phyloP scores from a whole-genome alignment of 805 yeast species.

The Kluyveromyces starmeri region DNA sequence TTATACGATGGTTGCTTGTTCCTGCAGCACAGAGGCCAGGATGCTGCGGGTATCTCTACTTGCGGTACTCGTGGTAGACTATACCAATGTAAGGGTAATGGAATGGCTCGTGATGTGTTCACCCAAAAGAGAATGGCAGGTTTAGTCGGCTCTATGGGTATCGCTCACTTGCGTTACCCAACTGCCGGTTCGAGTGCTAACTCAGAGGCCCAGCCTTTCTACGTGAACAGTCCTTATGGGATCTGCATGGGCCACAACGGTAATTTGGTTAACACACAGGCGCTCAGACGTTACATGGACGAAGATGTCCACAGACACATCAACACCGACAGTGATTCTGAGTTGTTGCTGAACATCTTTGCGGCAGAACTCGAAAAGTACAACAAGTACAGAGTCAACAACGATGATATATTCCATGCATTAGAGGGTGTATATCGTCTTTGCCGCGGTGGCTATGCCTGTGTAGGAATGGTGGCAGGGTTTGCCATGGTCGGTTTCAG shows the following conservation, averaged over 20 bases:
- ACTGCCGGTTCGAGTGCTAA: slow-evolving; percentile 96
- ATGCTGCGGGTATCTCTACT: slow-evolving; percentile 98
- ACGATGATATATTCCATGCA: slow-evolving; percentile 80
- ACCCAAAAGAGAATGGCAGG: slow-evolving; percentile 70
- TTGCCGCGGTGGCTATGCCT: slow-evolving; percentile 96
- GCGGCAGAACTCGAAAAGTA: slow-evolving; percentile 87
- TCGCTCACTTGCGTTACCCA: slow-evolving; percentile 91
- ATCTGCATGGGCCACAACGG: slow-evolving; percentile 89
- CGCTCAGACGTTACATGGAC: slow-evolving; percentile 72
- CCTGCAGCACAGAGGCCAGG: slow-evolving; percentile 96
- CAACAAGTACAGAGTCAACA: slow-evolving; percentile 89
- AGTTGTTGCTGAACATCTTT: slow-evolving; percentile 77
- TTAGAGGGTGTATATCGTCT: slow-evolving; percentile 69
- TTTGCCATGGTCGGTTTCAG: slow-evolving; percentile 92
- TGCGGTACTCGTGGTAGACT: slow-evolving; percentile 90
- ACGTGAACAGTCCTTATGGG: slow-evolving; percentile 96
- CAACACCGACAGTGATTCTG: slow-evolving; percentile 95
- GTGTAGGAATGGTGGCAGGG: slow-evolving; percentile 92
- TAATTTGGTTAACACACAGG: slow-evolving; percentile 79
- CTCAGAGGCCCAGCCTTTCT: slow-evolving; percentile 97
- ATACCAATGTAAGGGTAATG: slow-evolving; percentile 97
- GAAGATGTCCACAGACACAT: slow-evolving; percentile 94
- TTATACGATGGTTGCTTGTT: slow-evolving; percentile 87
- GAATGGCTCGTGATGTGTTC: slow-evolving; percentile 97
- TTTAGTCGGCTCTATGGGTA: slow-evolving; percentile 88